Evolutionary conservation across 2,329 filamentous ascomycete genomes (phyloP), one percentile per base, ranked within the genome.

Genomic region (Fusarium ambrosium): DNA sequence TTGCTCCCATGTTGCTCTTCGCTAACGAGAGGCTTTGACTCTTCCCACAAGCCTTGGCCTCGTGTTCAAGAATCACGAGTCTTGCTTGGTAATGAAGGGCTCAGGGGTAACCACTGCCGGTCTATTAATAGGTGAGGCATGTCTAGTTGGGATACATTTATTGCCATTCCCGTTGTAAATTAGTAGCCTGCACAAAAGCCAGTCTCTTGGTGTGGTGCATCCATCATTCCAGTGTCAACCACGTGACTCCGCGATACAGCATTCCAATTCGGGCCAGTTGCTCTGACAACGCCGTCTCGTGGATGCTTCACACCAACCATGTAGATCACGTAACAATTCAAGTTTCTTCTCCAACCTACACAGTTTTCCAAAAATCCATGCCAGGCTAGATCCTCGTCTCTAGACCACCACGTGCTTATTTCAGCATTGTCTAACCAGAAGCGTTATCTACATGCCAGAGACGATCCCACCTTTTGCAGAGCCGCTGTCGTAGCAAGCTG

Each of bases 251-350:
- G 56, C 18, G 48, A 65, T 64, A 2, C 27, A 24, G 48, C 60
- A 71, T 75, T 75, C 61, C 66, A 34, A 14, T 24, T 36, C 22
- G 14, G 24, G n/a, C 6, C 9, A 11, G 72, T 75, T 75, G 73
- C 67, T 62, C 61, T 75, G 73, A 61, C 73, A 73, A 75, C 73
- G 18, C 1, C 2, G 11, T 6, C 60, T 24, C 45, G 14, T 55
- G 51, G 24, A 58, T 24, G 18, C 58, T 36, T 41, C 34, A 10
- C 56, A 36, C 27, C 62, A 70, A 48, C 39, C 27, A 62, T 59
- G 53, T 60, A 65, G 58, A 59, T 60, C 66, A 65, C 13, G 36
- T 73, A 67, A 36, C 69, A 53, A 63, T 73, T 65, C 61, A 69
- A 62, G n/a, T 36, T 41, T 69, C 16, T 51, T 16, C 32, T 45